These are phyloP conservation scores for Aspergillus hiratsukae DNA, from an alignment of 2,329 filamentous ascomycete species.

Conservation along the genomic window DNA sequence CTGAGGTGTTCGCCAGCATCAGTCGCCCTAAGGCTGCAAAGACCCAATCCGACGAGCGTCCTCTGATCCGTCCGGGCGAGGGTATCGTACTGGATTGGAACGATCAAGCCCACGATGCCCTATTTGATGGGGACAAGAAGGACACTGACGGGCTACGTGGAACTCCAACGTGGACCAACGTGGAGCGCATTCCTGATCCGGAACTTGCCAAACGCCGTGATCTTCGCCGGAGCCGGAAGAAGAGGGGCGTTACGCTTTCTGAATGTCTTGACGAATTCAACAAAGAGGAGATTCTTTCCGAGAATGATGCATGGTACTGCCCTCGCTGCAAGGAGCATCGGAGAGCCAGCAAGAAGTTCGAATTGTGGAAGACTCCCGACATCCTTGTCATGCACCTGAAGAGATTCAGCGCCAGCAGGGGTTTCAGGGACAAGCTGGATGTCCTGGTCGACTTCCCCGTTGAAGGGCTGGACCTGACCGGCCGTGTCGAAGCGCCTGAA, in stretches of 20 bases:
- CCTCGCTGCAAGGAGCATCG: constrained; percentile 91
- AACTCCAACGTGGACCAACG: constrained; percentile 51
- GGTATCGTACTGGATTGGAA: constrained; percentile 85
- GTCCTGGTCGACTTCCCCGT: constrained; percentile 87
- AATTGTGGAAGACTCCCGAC: constrained; percentile 94
- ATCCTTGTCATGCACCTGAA: constrained; percentile 94
- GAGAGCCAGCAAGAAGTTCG: constrained; percentile 90
- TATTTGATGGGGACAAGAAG: constrained; percentile 55
- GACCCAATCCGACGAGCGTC: constrained; percentile 45
- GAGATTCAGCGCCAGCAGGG: constrained; percentile 81
- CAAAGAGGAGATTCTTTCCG: constrained; percentile 86
- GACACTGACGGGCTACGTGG: constrained; percentile 54
- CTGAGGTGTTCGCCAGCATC: constrained; percentile 21
- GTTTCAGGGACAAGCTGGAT: constrained; percentile 85
- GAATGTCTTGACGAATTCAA: constrained; percentile 94
- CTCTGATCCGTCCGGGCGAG: constrained; percentile 75
- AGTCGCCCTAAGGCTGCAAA: constrained; percentile 16
- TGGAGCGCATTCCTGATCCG: constrained; percentile 54
- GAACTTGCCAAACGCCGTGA: constrained; percentile 62
- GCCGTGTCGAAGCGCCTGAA: constrained; percentile 73
- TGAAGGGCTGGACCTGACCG: constrained; percentile 76
- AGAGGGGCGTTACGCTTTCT: constrained; percentile 74
- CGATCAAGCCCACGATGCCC: constrained; percentile 60
- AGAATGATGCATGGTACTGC: constrained; percentile 97
- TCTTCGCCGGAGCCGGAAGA: constrained; percentile 61